Evolutionary conservation across 495 filamentous ascomycete species (phyloP), one percentile per base, ranked within the genome.

Genomic region (Bacidia gigantensis): DNA sequence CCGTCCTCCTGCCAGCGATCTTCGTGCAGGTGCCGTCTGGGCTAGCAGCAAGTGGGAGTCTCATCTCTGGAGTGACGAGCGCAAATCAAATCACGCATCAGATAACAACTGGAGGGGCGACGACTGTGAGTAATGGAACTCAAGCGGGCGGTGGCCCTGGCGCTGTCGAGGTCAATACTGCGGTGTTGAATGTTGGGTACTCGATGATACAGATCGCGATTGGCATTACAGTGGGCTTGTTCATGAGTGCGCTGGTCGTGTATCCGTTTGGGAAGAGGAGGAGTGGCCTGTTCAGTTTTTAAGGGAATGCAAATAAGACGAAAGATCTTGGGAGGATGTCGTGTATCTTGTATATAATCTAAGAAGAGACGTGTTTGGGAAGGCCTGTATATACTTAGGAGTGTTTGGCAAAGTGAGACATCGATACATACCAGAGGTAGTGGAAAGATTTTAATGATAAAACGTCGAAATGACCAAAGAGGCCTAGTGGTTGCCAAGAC

Each of bases 21-120:
- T 94, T 94, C 59, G 90, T 98, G 3, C 86, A 92, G 49, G 92
- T 98, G 3, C 90, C 90, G 2, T 88, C 83, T 12, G 90, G 89
- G 2, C 73, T 98, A 11, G 87, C 92, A 0, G 88, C 87, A 3
- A 79, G 79, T 26, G 90, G 90, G 1, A 86, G 82, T 10, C 67
- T 96, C 53, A 72, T 98, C 12, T 81, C 78, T n/a, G 90, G 92
- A 7, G 73, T 98, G 38, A 79, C 78, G n/a, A 82, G 79, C 12
- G 90, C 88, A 1, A 80, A 95, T 60, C 76, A 87, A 59, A 80
- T 97, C 51, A 83, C 77, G 11, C 57, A 60, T 29, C 47, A 48
- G 17, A 49, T 43, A 10, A 25, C 18, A n/a, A 5, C 29, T 1
- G 77, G 72, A 49, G 55, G 60, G 11, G 65, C 75, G 60, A 66